A percentile compares a stretch with the other conserved stretches of the same genome.
Evolutionary conservation across 495 filamentous ascomycete genomes (phyloP).

Genomic region (Cladorrhinum samala): DNA sequence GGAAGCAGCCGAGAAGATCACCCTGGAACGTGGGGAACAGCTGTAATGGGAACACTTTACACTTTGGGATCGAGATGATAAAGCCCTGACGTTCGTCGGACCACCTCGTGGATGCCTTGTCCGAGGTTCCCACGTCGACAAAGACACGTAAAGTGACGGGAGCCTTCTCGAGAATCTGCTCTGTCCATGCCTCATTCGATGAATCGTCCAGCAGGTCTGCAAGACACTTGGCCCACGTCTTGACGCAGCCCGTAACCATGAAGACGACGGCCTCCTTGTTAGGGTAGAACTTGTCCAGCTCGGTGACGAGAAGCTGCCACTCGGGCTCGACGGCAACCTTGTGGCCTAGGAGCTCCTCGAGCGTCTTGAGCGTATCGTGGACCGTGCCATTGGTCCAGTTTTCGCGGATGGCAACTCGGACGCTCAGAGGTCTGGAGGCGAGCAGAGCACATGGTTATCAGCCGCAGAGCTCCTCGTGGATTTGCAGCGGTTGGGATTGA

Average conservation of each 20-base stretch:
- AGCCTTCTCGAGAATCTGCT: conserved; percentile 23
- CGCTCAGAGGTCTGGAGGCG: conserved; percentile 33
- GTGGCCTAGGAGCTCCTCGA: conserved; percentile 25
- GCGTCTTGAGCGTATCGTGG: conserved; percentile 14
- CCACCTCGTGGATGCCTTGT: conserved; percentile 17
- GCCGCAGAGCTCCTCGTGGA: too few relatives aligned
- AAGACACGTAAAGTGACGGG: conserved; percentile 18
- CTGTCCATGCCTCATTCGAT: conserved; percentile 24
- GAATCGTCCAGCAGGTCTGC: conserved; percentile 30
- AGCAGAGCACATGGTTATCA: too few relatives aligned
- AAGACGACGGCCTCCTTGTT: conserved; percentile 28
- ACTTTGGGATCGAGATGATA: conserved; percentile 27
- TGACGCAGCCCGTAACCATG: conserved; percentile 20
- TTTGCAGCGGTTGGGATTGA: too few relatives aligned
- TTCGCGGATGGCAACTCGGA: conserved; percentile 32
- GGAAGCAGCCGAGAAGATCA: conserved; percentile 24
- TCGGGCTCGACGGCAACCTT: conserved; percentile 26
- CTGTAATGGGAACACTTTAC: conserved; percentile 17
- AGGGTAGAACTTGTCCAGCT: conserved; percentile 24
- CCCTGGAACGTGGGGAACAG: conserved; percentile 26
- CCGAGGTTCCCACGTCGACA: conserved; percentile 24
- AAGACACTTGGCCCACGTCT: conserved; percentile 22
- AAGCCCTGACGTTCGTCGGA: conserved; percentile 20
- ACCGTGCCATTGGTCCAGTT: conserved; percentile 27
- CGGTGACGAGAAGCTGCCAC: conserved; percentile 28